A percentile compares a stretch with the other conserved stretches of the same genome.
These are phyloP conservation scores for Begonia fuchsioides DNA, from an alignment of 306 rosid genomes.

Conservation along the genomic window DNA sequence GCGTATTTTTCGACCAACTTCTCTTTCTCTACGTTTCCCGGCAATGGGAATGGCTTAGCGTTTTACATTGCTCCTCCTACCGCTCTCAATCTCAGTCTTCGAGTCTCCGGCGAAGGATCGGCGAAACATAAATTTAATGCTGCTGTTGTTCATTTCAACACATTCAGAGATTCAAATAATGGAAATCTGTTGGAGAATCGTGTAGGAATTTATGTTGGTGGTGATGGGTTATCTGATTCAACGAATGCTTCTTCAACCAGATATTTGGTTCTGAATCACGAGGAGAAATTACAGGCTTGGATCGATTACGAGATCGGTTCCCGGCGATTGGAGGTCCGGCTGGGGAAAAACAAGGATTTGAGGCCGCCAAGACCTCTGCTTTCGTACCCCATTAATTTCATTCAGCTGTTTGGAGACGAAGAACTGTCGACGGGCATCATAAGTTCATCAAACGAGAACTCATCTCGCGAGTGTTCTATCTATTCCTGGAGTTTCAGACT, in stretches of 20 bases:
- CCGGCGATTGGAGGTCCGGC: slow-evolving; percentile 54
- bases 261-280: slow-evolving; percentile 21
- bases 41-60: slow-evolving; percentile 46
- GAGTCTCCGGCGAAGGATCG: slow-evolving; percentile 25
- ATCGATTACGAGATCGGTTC: slow-evolving; percentile 73
- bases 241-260: slow-evolving; percentile 25
- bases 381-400: slow-evolving; percentile 43
- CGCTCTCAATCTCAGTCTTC: slow-evolving; percentile 20
- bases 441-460: slow-evolving; percentile 28
- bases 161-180: slow-evolving; percentile 20
- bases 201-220: slow-evolving; percentile 46
- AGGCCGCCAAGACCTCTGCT: slow-evolving; percentile 54
- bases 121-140: slow-evolving; percentile 17
- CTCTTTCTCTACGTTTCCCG: slow-evolving; percentile 40
- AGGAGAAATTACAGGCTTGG: slow-evolving; percentile 48
- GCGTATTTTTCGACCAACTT: slow-evolving; percentile 59
- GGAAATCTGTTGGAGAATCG: slow-evolving; percentile 22
- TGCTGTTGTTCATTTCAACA: slow-evolving; percentile 31
- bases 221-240: slow-evolving; percentile 20
- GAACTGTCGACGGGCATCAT: slow-evolving; percentile 53
- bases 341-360: slow-evolving; percentile 27
- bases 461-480: slow-evolving; percentile 32
- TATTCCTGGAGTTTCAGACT: slow-evolving; percentile 66
- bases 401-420: slow-evolving; percentile 28
- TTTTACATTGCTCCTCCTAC: slow-evolving; percentile 61